These are phyloP conservation scores for Dalbergia cochinchinensis DNA, from an alignment of 306 rosid species.

Conservation along the genomic window DNA sequence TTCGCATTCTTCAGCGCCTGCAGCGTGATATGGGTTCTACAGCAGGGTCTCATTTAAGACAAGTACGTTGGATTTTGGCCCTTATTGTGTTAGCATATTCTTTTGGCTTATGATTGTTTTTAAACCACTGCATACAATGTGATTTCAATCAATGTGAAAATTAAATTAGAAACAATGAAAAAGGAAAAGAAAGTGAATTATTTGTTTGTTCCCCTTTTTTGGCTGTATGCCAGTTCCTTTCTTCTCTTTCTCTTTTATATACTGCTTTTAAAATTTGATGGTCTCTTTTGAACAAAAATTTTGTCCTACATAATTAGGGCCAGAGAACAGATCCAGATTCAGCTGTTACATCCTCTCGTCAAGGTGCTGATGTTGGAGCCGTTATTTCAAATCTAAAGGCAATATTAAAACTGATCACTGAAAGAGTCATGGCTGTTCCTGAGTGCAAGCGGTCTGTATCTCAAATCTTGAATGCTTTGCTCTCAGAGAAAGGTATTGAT, in stretches of 20 bases:
- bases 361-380: constrained; percentile 83
- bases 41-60: constrained; percentile 82
- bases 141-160: constrained; percentile 16
- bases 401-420: constrained; percentile 84
- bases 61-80: constrained; percentile 59
- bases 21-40: constrained; percentile 96
- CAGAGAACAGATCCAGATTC: constrained; percentile 93
- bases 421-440: constrained; percentile 87
- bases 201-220: constrained; percentile 1
- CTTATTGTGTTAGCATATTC: neutral
- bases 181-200: neutral
- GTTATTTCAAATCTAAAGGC: constrained; percentile 88
- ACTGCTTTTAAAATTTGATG: constrained; percentile 1
- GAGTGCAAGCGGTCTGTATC: constrained; percentile 88
- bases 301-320: constrained; percentile 61
- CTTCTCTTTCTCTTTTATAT: neutral
- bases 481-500: constrained; percentile 95
- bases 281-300: constrained; percentile 9
- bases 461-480: constrained; percentile 87
- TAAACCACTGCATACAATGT: neutral
- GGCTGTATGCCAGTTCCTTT: constrained; percentile 7
- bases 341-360: constrained; percentile 90
- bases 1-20: constrained; percentile 93
- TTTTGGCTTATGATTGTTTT: neutral
- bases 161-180: constrained; percentile 8